Evolutionary conservation across 2,329 filamentous ascomycete species (phyloP).

Genomic region (Coleophoma cylindrospora): DNA sequence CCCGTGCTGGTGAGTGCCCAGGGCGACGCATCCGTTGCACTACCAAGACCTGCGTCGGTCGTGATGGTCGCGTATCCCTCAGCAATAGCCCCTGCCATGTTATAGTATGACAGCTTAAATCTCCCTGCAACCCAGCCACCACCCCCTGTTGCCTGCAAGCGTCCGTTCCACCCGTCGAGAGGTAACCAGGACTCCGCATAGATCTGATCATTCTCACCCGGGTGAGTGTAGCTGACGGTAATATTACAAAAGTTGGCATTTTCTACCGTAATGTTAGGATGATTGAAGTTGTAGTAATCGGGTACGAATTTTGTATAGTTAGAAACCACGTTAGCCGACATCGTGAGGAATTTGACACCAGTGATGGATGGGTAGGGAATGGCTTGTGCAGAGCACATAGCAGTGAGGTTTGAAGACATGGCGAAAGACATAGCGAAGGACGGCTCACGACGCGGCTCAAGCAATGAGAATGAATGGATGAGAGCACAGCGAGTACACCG

Average conservation of each 20-base stretch:
- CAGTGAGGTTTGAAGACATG: too few species aligned
- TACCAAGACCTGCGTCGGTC: conserved; percentile 20
- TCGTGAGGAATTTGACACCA: too few species aligned
- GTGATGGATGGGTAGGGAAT: too few species aligned
- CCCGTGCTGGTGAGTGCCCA: conserved; percentile 8
- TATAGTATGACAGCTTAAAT: conserved; percentile 8
- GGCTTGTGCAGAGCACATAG: too few species aligned
- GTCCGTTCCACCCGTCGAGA: conserved; percentile 19
- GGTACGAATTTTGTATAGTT: neutral
- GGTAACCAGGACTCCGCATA: conserved; percentile 20
- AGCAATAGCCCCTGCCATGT: conserved; percentile 18
- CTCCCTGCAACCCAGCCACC: conserved; percentile 24
- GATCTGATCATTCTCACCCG: conserved; percentile 12
- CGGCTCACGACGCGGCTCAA: too few species aligned
- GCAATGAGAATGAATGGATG: too few species aligned
- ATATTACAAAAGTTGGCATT: conserved; percentile 21
- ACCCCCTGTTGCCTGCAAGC: conserved; percentile 25
- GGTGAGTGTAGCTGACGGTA: conserved; percentile 21
- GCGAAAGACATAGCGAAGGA: too few species aligned
- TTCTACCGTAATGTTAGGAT: neutral
- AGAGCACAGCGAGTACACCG: too few species aligned
- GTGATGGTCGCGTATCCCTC: conserved; percentile 24
- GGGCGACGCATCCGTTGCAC: neutral
- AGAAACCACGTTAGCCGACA: neutral
- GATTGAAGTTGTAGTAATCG: neutral